Conservation (phyloP, 2,329 filamentous ascomycete genomes). For the Rhynchosporium graminicola region DNA sequence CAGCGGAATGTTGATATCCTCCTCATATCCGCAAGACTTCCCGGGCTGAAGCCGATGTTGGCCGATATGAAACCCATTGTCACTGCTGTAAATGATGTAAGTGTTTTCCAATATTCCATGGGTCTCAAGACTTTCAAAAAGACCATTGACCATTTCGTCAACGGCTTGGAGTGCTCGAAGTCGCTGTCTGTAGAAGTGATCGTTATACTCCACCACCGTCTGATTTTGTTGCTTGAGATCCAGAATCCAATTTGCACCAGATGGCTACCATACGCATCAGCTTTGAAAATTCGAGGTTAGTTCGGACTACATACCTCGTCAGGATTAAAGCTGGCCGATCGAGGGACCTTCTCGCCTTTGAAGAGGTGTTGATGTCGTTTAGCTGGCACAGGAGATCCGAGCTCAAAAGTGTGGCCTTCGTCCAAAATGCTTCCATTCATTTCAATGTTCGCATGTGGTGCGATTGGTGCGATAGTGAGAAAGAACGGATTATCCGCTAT, state of each 20-base stretch:
- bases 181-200: conserved; percentile 52
- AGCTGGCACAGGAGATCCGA: conserved; percentile 53
- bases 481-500: conserved; percentile 62
- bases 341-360: conserved; percentile 56
- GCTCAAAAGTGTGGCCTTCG: conserved; percentile 11
- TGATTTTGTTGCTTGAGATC: conserved; percentile 45
- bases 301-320: conserved; percentile 44
- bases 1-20: conserved; percentile 53
- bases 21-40: conserved; percentile 51
- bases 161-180: conserved; percentile 54
- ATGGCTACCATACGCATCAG: conserved; percentile 16
- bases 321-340: conserved; percentile 66
- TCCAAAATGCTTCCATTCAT: conserved; percentile 41
- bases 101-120: conserved; percentile 45
- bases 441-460: conserved; percentile 60
- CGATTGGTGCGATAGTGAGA: conserved; percentile 63
- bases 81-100: conserved; percentile 60
- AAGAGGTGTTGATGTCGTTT: conserved; percentile 64
- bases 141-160: conserved; percentile 53
- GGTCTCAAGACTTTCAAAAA: conserved; percentile 47
- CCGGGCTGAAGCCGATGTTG: conserved; percentile 52
- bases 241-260: conserved; percentile 49
- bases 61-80: conserved; percentile 54
- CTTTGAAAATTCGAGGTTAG: neutral
- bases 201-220: conserved; percentile 47